Conservation (phyloP, 2,329 filamentous ascomycete species). For the Epicoccum sorghinum region DNA sequence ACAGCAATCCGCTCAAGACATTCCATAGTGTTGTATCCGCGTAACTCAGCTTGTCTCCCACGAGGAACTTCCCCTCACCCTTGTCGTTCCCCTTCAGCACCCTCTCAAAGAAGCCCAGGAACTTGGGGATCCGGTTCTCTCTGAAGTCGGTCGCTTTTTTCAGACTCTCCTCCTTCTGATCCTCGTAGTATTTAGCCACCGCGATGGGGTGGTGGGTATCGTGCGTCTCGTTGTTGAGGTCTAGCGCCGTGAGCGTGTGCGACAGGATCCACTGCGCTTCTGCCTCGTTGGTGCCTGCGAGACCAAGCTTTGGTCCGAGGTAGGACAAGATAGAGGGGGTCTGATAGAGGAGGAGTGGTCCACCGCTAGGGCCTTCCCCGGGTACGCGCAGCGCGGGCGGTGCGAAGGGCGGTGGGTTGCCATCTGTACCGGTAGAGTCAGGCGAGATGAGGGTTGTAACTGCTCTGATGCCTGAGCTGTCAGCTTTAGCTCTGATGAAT, state of each 20-base stretch:
- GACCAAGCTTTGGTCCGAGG: conserved; percentile 65
- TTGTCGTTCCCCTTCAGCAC: conserved; percentile 64
- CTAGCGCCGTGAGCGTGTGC: conserved; percentile 71
- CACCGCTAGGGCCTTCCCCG: conserved; percentile 58
- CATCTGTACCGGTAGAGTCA: conserved; percentile 52
- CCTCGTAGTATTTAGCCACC: conserved; percentile 68
- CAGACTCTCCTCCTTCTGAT: conserved; percentile 72
- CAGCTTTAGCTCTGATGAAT: neutral
- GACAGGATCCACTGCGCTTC: conserved; percentile 66
- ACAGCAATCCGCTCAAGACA: conserved; percentile 61
- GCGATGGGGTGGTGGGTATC: conserved; percentile 77
- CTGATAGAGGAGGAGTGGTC: conserved; percentile 67
- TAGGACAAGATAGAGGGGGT: conserved; percentile 77
- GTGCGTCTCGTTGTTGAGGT: conserved; percentile 74
- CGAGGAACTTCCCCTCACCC: conserved; percentile 67
- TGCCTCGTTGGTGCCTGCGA: conserved; percentile 58
- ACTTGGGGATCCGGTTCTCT: conserved; percentile 71
- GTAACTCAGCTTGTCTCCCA: conserved; percentile 69
- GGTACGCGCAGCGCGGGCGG: conserved; percentile 67
- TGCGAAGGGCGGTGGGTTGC: conserved; percentile 70
- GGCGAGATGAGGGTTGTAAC: conserved; percentile 57
- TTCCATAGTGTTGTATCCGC: conserved; percentile 78
- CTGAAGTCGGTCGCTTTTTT: conserved; percentile 64
- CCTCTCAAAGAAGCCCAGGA: conserved; percentile 72
- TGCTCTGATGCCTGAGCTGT: conserved; percentile 48